phyloP scores from a whole-genome alignment of 208 protist species.

The Leishmania major region DNA sequence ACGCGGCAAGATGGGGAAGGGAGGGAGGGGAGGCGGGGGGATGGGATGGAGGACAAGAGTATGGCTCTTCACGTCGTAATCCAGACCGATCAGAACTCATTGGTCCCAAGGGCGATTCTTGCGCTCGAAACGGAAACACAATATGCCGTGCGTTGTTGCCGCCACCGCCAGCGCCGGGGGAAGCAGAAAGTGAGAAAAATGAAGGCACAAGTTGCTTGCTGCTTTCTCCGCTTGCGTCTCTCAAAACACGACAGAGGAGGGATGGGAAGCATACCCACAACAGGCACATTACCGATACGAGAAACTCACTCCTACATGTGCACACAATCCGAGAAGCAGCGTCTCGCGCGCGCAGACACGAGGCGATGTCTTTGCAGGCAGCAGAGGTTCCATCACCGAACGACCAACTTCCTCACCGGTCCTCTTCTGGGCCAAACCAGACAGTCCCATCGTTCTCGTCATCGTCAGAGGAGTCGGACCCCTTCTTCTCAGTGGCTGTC shows the following conservation, averaged over 20 bases:
- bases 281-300: not conserved
- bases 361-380: not conserved
- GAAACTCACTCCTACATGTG: no score
- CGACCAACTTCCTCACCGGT: not conserved
- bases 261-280: not conserved
- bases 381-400: no score
- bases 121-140: not conserved
- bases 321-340: not conserved
- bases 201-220: not conserved
- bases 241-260: not conserved
- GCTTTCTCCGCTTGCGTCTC: not conserved
- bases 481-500: conserved; percentile 5
- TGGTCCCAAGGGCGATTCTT: not conserved
- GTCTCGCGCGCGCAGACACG: not conserved
- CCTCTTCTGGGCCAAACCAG: conserved; percentile 13
- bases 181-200: not conserved
- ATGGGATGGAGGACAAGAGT: not conserved
- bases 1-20: not conserved
- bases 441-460: conserved; percentile 16
- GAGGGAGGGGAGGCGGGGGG: not conserved
- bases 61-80: not conserved
- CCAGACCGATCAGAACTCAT: not conserved
- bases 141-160: not conserved
- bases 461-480: conserved; percentile 28
- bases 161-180: not conserved